Evolutionary conservation across 2,329 filamentous ascomycete genomes (phyloP), one percentile per base, ranked within the genome.

Genomic region (Arthrobotrys megalospora): DNA sequence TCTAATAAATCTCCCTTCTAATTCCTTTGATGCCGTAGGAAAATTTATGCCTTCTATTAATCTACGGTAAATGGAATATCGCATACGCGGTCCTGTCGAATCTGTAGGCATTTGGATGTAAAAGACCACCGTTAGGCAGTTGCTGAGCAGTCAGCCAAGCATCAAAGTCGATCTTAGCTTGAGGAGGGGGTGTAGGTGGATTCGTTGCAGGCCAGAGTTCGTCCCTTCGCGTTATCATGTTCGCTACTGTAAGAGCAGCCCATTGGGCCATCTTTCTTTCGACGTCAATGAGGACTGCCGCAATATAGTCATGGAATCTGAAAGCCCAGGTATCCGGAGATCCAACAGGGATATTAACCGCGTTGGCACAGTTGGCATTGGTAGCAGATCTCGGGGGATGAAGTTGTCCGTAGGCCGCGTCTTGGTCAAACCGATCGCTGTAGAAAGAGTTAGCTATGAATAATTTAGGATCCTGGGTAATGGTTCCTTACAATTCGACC

Each of bases 241-340:
- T 69, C 12, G 5, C 32, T n/a, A 45, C 52, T 6, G 65, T 69
- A 10, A n/a, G 16, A 8, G 16, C 8, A 21, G 65, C 50, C 65
- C 65, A 69, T 11, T 21, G 12, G 0, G 24, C 28, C 67, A 70
- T 70, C 24, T 70, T 70, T 10, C 7, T 53, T 53, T 70, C 67
- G 8, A 45, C 24, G 10, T 62, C 55, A 19, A 63, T 10, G 6
- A 70, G 34, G 1, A 70, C 12, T 2, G 28, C 28, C 6, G 53
- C 32, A 14, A 70, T 63, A 63, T 70, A 38, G 12, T 70, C 14
- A 34, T 28, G 24, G 28, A 70, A 70, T 32, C 55, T 62, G 41
- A 41, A 45, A 41, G n/a, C 43, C 67, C 67, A 70, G 4, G 3
- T 28, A 43, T 41, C 55, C 10, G n/a, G 24, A 12, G 2, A 21